Evolutionary conservation across 1,284 basidiomycete species (phyloP), one percentile per base, ranked within the genome.

Genomic region (Taiwanofungus camphoratus): DNA sequence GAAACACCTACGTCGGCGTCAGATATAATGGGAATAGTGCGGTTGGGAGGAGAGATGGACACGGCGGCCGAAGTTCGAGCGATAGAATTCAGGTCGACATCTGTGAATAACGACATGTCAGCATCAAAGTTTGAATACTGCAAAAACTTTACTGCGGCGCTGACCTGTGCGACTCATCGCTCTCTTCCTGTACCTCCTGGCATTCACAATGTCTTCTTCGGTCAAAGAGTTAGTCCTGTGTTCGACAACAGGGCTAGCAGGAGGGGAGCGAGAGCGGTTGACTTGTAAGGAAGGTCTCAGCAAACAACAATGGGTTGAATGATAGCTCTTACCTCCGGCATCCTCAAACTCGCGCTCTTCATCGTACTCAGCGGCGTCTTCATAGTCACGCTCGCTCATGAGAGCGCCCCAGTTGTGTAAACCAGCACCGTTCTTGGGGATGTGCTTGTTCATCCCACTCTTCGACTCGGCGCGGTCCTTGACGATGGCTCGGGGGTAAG

Each of bases 391-490:
- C 65, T 90, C 83, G 54, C 88, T 71, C 12, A 64, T 64, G 54
- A 87, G 62, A 39, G 73, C 76, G 45, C 90, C 90, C 90, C 89
- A 92, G 68, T 87, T 89, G 68, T 90, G 80, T 2, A 73, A 68
- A 31, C 89, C 90, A 32, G 77, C 79, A 43, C 89, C 89, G 52
- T 77, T 71, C 69, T 92, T 92, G 63, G 79, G 83, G 38, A 87
- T 58, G 46, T 73, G 74, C 61, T 77, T 77, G 71, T 81, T 77
- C 45, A 84, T 72, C 37, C 87, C 89, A 22, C 78, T 77, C 61
- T 79, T 82, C 56, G 84, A 82, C 67, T 83, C 76, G 30, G 82
- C 80, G 54, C 82, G 80, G 69, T 92, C 89, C 67, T 80, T 84
- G 51, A 74, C 53, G 55, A 90, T 66, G 33, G 89, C 90, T 49